phyloP scores from a whole-genome alignment of 2,329 filamentous ascomycete species.

The Trichoderma sp. region DNA sequence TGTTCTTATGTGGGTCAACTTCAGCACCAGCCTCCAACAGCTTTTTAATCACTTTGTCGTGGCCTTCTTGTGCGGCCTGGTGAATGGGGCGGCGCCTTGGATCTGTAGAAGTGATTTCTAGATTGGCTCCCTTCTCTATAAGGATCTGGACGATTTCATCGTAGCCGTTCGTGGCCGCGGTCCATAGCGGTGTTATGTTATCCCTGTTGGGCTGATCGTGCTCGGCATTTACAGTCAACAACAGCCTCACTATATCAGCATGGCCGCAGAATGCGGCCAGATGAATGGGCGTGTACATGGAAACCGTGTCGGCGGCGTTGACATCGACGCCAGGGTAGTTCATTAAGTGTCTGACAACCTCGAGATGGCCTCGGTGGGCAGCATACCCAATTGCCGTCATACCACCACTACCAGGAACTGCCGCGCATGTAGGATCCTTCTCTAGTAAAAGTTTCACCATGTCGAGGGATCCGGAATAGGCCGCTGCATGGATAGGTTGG shows the following conservation, averaged over 20 bases:
- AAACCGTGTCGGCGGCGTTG: not conserved
- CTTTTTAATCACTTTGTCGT: not conserved
- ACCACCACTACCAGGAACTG: not conserved
- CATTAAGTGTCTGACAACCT: not conserved
- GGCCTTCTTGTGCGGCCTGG: not conserved
- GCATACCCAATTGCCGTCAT: not conserved
- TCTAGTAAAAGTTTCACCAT: not conserved
- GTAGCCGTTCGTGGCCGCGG: not conserved
- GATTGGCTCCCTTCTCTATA: not conserved
- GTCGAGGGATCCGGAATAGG: not conserved
- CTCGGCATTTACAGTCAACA: not conserved
- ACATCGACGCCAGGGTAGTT: not conserved
- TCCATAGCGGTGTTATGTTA: not conserved
- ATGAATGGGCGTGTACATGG: not conserved
- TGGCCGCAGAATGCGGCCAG: not conserved
- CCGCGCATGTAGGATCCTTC: not conserved
- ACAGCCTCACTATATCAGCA: not conserved
- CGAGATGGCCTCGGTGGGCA: not conserved
- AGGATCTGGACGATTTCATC: not conserved
- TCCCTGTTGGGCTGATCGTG: not conserved
- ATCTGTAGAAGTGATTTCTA: not conserved
- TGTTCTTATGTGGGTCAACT: not conserved
- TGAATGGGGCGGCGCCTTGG: not conserved
- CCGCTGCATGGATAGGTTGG: not conserved
- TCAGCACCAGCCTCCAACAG: not conserved